phyloP scores from a whole-genome alignment of 164 flowering plant genomes.

The Pachysandra terminalis region DNA sequence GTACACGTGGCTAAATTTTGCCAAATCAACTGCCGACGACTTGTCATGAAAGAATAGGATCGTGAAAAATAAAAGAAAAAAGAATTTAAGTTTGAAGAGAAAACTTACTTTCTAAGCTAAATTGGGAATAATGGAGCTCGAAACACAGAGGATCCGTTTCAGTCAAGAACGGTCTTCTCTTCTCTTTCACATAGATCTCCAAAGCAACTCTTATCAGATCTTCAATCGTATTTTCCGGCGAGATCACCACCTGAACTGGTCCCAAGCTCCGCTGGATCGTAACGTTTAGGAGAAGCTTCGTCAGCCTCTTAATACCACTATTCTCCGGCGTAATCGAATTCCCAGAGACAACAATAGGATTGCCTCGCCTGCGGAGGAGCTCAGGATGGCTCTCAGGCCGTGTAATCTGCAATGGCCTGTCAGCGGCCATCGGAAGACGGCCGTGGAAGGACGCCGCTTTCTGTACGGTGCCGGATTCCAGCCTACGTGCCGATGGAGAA shows the following conservation, averaged over 20 bases:
- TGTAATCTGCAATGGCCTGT: not conserved
- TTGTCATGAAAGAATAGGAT: too few relatives aligned
- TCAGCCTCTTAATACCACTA: constrained; percentile 15
- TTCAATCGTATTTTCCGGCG: constrained; percentile 49
- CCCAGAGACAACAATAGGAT: not conserved
- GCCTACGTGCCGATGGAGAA: not conserved
- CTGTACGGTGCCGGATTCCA: not conserved
- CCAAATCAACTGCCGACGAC: too few relatives aligned
- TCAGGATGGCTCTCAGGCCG: constrained; percentile 17
- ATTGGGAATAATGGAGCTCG: constrained; percentile 69
- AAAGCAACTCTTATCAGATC: constrained; percentile 50
- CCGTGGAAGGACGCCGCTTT: not conserved
- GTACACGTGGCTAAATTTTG: too few relatives aligned
- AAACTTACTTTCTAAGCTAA: constrained; percentile 56
- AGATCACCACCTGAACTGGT: constrained; percentile 53
- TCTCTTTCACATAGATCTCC: constrained; percentile 47
- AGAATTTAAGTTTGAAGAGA: not conserved
- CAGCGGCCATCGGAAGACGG: not conserved
- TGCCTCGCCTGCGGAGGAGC: not conserved
- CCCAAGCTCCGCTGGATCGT: constrained; percentile 61
- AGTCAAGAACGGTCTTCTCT: constrained; percentile 55
- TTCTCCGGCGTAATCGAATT: not conserved
- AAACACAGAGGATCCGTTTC: constrained; percentile 36
- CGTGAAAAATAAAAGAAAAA: not conserved
- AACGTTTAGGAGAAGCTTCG: constrained; percentile 59